These are phyloP conservation scores for Annulohypoxylon maeteangense DNA, from an alignment of 495 filamentous ascomycete species.

Conservation along the genomic window DNA sequence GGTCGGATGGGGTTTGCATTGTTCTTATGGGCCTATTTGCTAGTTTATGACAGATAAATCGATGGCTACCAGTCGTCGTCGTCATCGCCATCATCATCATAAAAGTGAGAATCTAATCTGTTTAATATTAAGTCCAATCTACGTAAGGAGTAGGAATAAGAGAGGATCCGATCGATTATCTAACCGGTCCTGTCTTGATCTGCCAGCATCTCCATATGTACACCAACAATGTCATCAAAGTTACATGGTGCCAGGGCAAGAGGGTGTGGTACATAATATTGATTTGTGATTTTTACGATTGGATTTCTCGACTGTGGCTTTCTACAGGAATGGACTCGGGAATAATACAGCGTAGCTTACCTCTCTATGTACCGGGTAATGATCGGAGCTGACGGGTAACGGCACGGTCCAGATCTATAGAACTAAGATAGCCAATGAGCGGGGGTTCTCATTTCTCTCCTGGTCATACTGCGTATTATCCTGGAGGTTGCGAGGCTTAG, in stretches of 20 bases:
- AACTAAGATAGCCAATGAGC: slow-evolving; percentile 17
- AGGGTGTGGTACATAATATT: background rate
- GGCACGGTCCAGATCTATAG: slow-evolving; percentile 27
- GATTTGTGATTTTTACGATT: slow-evolving; percentile 31
- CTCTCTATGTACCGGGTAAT: background rate
- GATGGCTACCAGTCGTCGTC: slow-evolving; percentile 7
- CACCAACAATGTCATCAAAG: slow-evolving; percentile 6
- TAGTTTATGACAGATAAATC: slow-evolving; percentile 23
- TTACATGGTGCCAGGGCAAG: slow-evolving; percentile 11
- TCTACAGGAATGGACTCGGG: background rate
- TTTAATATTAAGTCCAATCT: background rate
- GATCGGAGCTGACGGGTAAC: slow-evolving; percentile 24
- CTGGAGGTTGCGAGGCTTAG: slow-evolving; percentile 28
- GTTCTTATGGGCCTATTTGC: slow-evolving; percentile 20
- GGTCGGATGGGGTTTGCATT: slow-evolving; percentile 2
- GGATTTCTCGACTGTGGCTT: background rate
- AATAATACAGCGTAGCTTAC: background rate
- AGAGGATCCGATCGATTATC: background rate
- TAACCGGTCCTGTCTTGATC: background rate
- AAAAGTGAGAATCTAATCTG: slow-evolving; percentile 4
- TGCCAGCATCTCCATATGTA: background rate
- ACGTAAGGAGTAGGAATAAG: background rate
- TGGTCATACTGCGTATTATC: slow-evolving; percentile 25
- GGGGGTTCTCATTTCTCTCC: background rate
- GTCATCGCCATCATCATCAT: slow-evolving; percentile 1